These are phyloP conservation scores for Pseudozyma sp. DNA, from an alignment of 1,284 basidiomycete genomes.

Conservation along the genomic window DNA sequence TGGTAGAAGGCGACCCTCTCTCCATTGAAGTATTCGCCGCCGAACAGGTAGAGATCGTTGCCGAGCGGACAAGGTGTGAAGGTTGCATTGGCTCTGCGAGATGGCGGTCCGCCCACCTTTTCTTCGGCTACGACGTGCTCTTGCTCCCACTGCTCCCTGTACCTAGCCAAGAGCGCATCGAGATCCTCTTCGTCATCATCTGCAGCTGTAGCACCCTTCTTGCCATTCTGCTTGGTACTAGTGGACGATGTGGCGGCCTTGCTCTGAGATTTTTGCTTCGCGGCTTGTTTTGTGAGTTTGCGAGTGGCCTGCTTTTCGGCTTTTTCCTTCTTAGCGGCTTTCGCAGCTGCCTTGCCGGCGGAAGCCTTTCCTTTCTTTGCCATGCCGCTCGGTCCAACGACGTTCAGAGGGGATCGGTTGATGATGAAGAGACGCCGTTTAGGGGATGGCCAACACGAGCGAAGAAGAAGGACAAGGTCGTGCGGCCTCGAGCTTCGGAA, in stretches of 20 bases:
- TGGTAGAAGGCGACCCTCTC: constrained; percentile 65
- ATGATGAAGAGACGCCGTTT: too few species aligned
- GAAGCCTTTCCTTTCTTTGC: constrained; percentile 64
- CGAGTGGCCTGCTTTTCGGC: constrained; percentile 64
- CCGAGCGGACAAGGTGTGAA: constrained; percentile 66
- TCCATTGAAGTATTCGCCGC: constrained; percentile 68
- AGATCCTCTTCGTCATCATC: constrained; percentile 66
- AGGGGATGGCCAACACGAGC: background rate
- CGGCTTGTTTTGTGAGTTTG: constrained; percentile 60
- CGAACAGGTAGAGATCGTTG: constrained; percentile 67
- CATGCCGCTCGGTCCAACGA: constrained; percentile 33
- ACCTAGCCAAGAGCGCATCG: constrained; percentile 62
- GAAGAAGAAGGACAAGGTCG: constrained; percentile 1
- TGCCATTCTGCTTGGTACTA: constrained; percentile 43
- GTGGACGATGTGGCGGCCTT: constrained; percentile 7
- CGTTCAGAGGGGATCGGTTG: background rate
- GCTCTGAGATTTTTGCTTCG: constrained; percentile 32
- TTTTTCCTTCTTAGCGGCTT: constrained; percentile 67
- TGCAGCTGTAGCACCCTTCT: constrained; percentile 37
- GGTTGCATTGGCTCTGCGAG: constrained; percentile 64
- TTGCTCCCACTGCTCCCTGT: constrained; percentile 63
- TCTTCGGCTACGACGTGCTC: constrained; percentile 63
- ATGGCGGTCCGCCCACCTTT: constrained; percentile 57
- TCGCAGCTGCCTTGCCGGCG: constrained; percentile 63
- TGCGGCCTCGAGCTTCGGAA: background rate